Evolutionary conservation across 2,329 filamentous ascomycete species (phyloP).

Genomic region (Aphanocladium album): DNA sequence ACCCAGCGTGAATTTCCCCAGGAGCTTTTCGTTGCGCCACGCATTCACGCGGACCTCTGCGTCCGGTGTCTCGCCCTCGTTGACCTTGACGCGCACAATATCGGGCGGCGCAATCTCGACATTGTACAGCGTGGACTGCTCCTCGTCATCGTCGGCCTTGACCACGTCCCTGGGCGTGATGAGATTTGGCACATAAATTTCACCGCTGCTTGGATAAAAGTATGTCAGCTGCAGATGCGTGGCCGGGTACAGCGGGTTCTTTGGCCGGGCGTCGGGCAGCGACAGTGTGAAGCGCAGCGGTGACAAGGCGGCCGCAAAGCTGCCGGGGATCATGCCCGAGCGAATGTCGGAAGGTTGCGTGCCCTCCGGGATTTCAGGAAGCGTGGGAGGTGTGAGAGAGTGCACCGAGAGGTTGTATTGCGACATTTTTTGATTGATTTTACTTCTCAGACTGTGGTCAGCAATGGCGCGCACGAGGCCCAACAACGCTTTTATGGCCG

Average conservation of each 20-base stretch:
- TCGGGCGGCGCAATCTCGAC: not conserved
- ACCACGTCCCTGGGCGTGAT: not conserved
- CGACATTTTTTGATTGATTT: not conserved
- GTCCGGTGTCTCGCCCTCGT: not conserved
- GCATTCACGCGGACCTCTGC: not conserved
- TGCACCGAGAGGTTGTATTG: not conserved
- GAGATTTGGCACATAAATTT: not conserved
- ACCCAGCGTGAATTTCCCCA: not conserved
- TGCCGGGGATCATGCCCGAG: not conserved
- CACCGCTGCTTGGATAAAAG: not conserved
- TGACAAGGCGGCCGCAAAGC: not conserved
- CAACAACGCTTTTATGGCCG: too few species aligned
- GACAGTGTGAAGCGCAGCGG: not conserved
- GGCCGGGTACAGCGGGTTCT: not conserved
- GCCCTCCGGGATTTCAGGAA: not conserved
- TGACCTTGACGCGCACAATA: not conserved
- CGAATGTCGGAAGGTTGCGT: not conserved
- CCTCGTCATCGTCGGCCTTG: not conserved
- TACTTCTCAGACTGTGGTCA: too few species aligned
- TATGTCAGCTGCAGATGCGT: not conserved
- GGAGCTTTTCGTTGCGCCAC: not conserved
- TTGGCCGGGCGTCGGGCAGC: not conserved
- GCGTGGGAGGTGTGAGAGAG: not conserved
- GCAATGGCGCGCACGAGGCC: too few species aligned
- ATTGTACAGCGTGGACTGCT: not conserved